A percentile compares a stretch with the other conserved stretches of the same genome.
Conservation (phyloP, 2,329 filamentous ascomycete genomes). For the Stachybotrys echinatus region DNA sequence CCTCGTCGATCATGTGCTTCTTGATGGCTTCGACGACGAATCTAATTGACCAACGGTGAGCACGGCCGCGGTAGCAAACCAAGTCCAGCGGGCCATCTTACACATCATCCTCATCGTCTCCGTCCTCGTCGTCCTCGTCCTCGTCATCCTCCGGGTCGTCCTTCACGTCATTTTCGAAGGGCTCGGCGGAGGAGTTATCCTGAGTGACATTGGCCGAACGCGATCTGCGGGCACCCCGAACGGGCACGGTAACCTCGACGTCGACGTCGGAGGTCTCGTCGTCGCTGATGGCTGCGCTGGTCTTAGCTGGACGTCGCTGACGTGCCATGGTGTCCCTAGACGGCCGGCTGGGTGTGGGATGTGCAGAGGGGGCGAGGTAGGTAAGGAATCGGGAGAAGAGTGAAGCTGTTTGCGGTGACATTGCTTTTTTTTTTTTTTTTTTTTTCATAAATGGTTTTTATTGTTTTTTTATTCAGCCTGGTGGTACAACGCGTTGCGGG, state of each 20-base stretch:
- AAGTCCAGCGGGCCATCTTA: conserved; percentile 25
- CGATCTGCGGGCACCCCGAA: conserved; percentile 18
- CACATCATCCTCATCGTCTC: conserved; percentile 38
- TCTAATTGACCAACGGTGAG: conserved; percentile 31
- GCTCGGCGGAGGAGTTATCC: conserved; percentile 5
- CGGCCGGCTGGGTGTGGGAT: conserved; percentile 2
- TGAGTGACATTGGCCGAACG: conserved; percentile 9
- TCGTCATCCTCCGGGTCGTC: conserved; percentile 27
- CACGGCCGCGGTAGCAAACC: not conserved
- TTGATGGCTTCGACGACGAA: conserved; percentile 72
- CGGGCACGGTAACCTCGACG: conserved; percentile 16
- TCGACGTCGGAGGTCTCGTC: conserved; percentile 30
- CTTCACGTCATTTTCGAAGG: conserved; percentile 16
- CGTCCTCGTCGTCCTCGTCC: conserved; percentile 28
- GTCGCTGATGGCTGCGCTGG: conserved; percentile 29
- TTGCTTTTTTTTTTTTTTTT: not conserved
- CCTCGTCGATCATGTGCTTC: conserved; percentile 55
- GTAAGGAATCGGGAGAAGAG: not conserved
- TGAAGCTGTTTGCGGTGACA: not conserved
- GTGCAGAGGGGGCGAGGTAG: conserved; percentile 1
- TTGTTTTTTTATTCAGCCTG: no score
- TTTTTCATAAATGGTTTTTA: not conserved
- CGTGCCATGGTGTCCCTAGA: conserved; percentile 7
- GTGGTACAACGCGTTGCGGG: not conserved
- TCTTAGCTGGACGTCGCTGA: conserved; percentile 11